Evolutionary conservation across 139 green algal genomes (phyloP).

Genomic region (Picochlorum sp.): DNA sequence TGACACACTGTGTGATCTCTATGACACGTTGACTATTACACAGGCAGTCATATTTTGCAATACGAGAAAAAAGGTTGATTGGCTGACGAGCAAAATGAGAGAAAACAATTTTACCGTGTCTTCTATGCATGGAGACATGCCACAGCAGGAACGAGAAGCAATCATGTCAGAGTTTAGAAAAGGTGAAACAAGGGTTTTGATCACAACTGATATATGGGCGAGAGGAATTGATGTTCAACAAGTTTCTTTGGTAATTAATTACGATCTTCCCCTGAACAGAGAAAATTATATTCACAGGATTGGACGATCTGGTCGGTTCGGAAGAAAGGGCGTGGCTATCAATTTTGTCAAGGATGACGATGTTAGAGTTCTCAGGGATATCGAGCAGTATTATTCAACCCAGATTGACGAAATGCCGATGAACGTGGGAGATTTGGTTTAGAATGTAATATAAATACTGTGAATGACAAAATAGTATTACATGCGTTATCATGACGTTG

Average conservation of each 20-base stretch:
- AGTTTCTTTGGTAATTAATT: conserved; percentile 99
- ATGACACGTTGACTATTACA: conserved; percentile 99
- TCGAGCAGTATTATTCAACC: conserved; percentile 97
- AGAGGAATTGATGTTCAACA: conserved; percentile 96
- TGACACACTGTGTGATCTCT: conserved; percentile 98
- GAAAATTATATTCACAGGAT: conserved; percentile 99
- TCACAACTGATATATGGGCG: conserved; percentile 98
- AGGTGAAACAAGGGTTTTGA: conserved; percentile 84
- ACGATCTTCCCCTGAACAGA: conserved; percentile 95
- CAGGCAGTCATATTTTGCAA: conserved; percentile 99
- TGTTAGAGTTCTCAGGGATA: conserved; percentile 88
- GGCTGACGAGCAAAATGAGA: conserved; percentile 94
- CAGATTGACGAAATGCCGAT: conserved; percentile 93
- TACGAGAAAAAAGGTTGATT: conserved; percentile 97
- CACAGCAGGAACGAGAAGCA: conserved; percentile 93
- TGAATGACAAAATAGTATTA: too few relatives aligned
- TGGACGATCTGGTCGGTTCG: conserved; percentile 81
- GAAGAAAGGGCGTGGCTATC: conserved; percentile 98
- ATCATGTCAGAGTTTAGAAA: conserved; percentile 95
- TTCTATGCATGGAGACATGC: conserved; percentile 98
- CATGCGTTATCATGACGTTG: too few relatives aligned
- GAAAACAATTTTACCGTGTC: conserved; percentile 97
- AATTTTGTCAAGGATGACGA: conserved; percentile 97
- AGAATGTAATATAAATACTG: neutral
- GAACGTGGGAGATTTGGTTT: conserved; percentile 87